Evolutionary conservation across 2,329 filamentous ascomycete species (phyloP).

Genomic region (Pseudogymnoascus sp.): DNA sequence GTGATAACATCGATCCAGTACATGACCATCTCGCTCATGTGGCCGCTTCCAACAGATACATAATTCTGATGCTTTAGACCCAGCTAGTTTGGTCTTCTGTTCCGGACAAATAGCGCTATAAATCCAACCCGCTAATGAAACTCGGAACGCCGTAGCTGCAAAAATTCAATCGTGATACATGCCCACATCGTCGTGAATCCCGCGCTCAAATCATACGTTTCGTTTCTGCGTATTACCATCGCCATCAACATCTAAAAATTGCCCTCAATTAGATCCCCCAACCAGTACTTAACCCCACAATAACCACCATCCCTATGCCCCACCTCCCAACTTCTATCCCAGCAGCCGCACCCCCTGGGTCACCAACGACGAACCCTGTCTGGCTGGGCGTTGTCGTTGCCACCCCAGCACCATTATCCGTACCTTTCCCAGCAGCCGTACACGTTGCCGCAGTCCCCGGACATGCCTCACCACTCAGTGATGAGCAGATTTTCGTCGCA

Average conservation of each 20-base stretch:
- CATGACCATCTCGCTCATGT: not conserved
- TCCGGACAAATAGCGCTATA: not conserved
- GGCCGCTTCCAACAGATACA: not conserved
- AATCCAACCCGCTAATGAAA: not conserved
- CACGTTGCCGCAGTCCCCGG: constrained; percentile 25
- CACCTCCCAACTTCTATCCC: constrained; percentile 21
- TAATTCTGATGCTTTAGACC: not conserved
- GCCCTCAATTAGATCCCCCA: constrained; percentile 16
- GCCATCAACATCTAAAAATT: not conserved
- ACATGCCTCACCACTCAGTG: constrained; percentile 45
- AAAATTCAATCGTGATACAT: not conserved
- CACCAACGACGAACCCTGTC: constrained; percentile 15
- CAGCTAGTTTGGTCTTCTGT: not conserved
- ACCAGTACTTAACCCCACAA: constrained; percentile 20
- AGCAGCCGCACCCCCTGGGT: constrained; percentile 17
- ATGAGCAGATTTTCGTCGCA: constrained; percentile 47
- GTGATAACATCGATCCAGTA: not conserved
- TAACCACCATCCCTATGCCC: constrained; percentile 19
- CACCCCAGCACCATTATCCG: constrained; percentile 9
- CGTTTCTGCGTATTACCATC: not conserved
- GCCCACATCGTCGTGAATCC: not conserved
- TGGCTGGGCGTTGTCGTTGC: constrained; percentile 2
- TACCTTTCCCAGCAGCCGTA: constrained; percentile 20
- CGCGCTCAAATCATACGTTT: not conserved
- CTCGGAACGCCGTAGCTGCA: not conserved